Conservation (phyloP, 345 rosid genomes). For the Dovyalis caffra region DNA sequence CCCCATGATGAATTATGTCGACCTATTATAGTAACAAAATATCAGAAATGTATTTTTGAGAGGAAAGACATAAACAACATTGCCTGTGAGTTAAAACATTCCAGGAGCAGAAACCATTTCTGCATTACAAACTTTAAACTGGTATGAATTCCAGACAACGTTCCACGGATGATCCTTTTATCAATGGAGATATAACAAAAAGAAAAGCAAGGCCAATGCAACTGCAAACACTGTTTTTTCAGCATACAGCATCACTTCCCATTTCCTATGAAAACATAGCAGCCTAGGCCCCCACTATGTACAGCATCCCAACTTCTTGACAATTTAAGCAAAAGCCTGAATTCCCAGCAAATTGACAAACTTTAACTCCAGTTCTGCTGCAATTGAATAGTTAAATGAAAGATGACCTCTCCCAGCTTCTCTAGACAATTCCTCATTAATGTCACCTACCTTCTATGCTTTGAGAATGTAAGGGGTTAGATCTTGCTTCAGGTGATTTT, state of each 20-base stretch:
- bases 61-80: neutral
- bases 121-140: neutral
- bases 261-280: neutral
- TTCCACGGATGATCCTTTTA: neutral
- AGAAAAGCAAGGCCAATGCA: neutral
- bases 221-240: neutral
- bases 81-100: neutral
- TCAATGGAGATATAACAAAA: neutral
- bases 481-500: neutral
- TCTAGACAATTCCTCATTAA: neutral
- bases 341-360: neutral
- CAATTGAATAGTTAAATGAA: neutral
- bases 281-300: neutral
- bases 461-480: neutral
- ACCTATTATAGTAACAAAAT: slow-evolving; percentile 47
- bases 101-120: neutral
- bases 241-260: neutral
- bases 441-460: neutral
- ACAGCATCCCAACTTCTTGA: neutral
- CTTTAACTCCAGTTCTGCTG: neutral
- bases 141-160: neutral
- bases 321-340: neutral
- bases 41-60: neutral
- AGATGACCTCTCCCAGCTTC: neutral
- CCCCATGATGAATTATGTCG: slow-evolving; percentile 48